A percentile compares a stretch with the other conserved stretches of the same genome.
These are phyloP conservation scores for Arthrobotrys sphaeroides DNA, from an alignment of 2,329 filamentous ascomycete genomes.

Conservation along the genomic window DNA sequence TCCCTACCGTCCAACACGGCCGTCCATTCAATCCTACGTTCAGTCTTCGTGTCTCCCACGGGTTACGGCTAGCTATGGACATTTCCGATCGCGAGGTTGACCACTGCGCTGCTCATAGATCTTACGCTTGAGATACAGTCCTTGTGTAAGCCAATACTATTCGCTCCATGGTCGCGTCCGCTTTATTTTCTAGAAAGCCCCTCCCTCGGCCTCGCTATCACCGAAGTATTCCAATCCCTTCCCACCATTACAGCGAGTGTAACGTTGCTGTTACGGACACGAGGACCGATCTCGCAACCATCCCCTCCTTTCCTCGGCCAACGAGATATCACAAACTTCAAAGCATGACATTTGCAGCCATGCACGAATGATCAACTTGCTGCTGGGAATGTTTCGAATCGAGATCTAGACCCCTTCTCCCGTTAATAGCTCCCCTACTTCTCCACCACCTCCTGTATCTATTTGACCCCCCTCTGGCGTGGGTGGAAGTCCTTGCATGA, in stretches of 20 bases:
- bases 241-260: conserved; percentile 1
- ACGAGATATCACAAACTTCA: conserved; percentile 14
- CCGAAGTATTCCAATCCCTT: neutral
- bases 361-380: conserved; percentile 9
- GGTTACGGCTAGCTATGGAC: too few relatives aligned
- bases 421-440: neutral
- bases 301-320: neutral
- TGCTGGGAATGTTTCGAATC: neutral
- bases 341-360: conserved; percentile 19
- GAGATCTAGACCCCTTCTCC: conserved; percentile 1
- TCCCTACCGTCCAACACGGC: neutral
- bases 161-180: neutral
- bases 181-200: neutral
- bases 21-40: too few relatives aligned
- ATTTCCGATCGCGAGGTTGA: too few relatives aligned
- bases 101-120: too few relatives aligned
- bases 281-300: conserved; percentile 24
- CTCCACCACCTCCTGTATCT: neutral
- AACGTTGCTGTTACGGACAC: conserved; percentile 14
- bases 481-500: neutral
- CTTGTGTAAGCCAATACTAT: neutral
- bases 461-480: neutral
- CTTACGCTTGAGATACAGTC: neutral
- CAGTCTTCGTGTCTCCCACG: too few relatives aligned
- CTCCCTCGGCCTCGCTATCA: neutral